Conservation (phyloP, 2,329 filamentous ascomycete species). For the Aspergillus novoparasiticus region DNA sequence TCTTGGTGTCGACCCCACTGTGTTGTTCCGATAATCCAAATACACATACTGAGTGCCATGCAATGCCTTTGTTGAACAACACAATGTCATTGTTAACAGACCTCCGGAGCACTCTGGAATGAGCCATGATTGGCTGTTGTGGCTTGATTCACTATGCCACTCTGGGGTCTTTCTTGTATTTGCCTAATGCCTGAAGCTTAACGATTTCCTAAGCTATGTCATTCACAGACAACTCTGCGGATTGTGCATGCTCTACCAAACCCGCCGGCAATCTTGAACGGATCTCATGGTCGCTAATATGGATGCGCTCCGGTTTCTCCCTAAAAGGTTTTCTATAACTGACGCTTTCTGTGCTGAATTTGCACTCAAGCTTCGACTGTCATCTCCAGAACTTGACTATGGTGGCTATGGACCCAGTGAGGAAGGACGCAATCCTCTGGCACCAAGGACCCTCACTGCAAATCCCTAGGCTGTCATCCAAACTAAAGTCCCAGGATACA, state of each 20-base stretch:
- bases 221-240: background rate
- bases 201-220: background rate
- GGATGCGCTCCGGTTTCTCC: background rate
- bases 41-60: background rate
- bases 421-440: background rate
- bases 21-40: background rate
- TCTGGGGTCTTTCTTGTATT: background rate
- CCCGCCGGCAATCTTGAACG: too few species aligned
- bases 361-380: background rate
- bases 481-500: background rate
- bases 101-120: background rate
- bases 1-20: background rate
- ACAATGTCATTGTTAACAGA: background rate
- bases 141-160: background rate
- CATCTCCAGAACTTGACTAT: background rate
- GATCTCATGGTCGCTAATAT: background rate
- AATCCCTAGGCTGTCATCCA: background rate
- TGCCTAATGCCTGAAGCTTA: background rate
- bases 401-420: background rate
- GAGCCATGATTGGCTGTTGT: background rate
- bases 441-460: background rate
- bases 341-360: background rate
- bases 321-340: background rate
- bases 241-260: background rate
- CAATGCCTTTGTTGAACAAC: background rate